Evolutionary conservation across 495 filamentous ascomycete genomes (phyloP).

Genomic region (Thermochaetoides thermophila): DNA sequence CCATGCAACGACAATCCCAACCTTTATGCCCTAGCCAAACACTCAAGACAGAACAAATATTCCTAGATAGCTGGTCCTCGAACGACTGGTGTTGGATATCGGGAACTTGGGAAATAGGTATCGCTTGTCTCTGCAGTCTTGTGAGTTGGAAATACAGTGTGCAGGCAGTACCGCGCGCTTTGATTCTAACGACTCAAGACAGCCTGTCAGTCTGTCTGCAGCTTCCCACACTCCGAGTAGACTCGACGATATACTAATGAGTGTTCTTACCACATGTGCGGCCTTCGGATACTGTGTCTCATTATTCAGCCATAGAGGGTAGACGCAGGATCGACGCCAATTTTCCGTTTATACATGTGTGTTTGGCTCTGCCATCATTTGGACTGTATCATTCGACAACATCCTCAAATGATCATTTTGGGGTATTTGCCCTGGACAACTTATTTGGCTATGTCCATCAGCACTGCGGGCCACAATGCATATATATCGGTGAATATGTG

Average conservation of each 20-base stretch:
- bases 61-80: no score
- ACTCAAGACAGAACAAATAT: no score
- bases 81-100: no score
- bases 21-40: no score
- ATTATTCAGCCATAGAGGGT: conserved; percentile 27
- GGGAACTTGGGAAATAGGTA: no score
- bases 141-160: conserved; percentile 1
- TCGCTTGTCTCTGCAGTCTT: conserved; percentile 1
- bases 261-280: no score
- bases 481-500: conserved; percentile 4
- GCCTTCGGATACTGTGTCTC: conserved; percentile 32
- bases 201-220: conserved; percentile 29
- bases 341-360: conserved; percentile 24
- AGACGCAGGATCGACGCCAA: conserved; percentile 26
- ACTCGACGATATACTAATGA: no score
- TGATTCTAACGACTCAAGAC: conserved; percentile 19
- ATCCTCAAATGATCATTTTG: conserved; percentile 27
- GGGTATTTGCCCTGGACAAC: conserved; percentile 28
- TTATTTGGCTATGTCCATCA: conserved; percentile 27
- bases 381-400: conserved; percentile 13
- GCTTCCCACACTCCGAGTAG: no score
- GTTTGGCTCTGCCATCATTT: conserved; percentile 18
- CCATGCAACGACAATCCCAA: no score
- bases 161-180: neutral
- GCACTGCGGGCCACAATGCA: conserved; percentile 12